Conservation (phyloP, 371 early-diverging fungal genomes). For the Phascolomyces articulosus region DNA sequence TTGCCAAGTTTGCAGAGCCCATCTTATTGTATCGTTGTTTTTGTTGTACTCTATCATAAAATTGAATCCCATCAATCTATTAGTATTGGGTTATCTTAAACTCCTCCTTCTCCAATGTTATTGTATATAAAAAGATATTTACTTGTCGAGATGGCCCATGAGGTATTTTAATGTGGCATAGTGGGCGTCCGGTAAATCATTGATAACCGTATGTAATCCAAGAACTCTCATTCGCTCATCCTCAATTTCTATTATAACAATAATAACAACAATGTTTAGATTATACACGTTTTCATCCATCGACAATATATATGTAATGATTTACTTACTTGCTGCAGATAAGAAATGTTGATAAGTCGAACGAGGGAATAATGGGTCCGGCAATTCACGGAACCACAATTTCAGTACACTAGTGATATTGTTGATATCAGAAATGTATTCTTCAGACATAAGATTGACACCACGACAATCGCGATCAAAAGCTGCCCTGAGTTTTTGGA, state of each 20-base stretch:
- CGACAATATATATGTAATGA: not conserved
- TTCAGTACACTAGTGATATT: conserved; percentile 86
- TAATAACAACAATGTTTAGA: not conserved
- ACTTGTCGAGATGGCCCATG: conserved; percentile 76
- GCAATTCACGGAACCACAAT: conserved; percentile 89
- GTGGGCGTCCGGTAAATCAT: conserved; percentile 75
- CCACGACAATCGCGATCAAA: conserved; percentile 72
- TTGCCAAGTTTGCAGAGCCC: conserved; percentile 82
- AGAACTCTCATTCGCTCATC: conserved; percentile 65
- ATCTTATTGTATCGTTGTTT: conserved; percentile 85
- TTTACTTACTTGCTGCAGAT: conserved; percentile 65
- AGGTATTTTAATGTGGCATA: conserved; percentile 77
- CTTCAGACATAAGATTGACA: conserved; percentile 63
- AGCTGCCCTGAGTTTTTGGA: conserved; percentile 67
- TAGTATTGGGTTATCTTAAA: too few species aligned
- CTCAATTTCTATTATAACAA: conserved; percentile 47
- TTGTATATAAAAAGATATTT: too few species aligned
- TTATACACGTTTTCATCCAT: not conserved
- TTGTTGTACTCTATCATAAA: conserved; percentile 63
- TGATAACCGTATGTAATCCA: conserved; percentile 66
- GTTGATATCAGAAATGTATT: conserved; percentile 73
- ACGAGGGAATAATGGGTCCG: conserved; percentile 81
- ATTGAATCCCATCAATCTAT: too few species aligned
- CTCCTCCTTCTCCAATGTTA: too few species aligned
- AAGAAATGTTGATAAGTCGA: conserved; percentile 65